These are phyloP conservation scores for Eustoma russellianum DNA, from an alignment of 257 asterid species.

Conservation along the genomic window DNA sequence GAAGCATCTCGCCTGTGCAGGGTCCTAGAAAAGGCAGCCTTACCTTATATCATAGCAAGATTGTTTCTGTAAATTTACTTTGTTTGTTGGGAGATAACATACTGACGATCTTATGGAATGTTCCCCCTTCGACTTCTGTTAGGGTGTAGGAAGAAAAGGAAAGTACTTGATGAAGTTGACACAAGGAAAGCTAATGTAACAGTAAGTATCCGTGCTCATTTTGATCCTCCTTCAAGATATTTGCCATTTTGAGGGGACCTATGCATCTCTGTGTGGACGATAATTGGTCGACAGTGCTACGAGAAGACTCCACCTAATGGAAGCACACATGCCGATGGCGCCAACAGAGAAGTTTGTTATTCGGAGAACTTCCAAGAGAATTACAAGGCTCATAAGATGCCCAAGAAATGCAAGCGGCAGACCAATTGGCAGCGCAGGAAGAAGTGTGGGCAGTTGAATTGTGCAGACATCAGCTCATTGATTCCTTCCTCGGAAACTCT, in stretches of 20 bases:
- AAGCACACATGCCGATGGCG: conserved; percentile 26
- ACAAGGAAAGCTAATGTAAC: conserved; percentile 22
- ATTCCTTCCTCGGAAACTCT: conserved; percentile 15
- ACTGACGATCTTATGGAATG: too few relatives aligned
- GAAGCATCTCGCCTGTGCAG: too few relatives aligned
- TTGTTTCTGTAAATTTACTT: too few relatives aligned
- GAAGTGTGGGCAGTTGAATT: conserved; percentile 34
- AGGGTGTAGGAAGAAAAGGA: conserved; percentile 54
- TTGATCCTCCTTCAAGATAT: conserved; percentile 23
- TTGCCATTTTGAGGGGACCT: conserved; percentile 23
- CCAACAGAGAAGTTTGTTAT: conserved; percentile 25
- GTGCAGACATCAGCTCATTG: conserved; percentile 22
- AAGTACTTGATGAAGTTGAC: conserved; percentile 28
- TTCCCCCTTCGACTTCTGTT: conserved; percentile 5
- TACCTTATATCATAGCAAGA: too few relatives aligned
- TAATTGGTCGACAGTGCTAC: conserved; percentile 6
- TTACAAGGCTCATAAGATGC: conserved; percentile 15
- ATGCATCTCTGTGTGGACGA: conserved; percentile 13
- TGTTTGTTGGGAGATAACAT: too few relatives aligned
- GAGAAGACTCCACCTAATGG: conserved; percentile 18
- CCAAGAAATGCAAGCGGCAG: conserved; percentile 43
- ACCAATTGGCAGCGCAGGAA: conserved; percentile 56
- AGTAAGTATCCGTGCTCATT: conserved; percentile 15
- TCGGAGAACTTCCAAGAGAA: conserved; percentile 14
- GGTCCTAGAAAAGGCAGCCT: too few relatives aligned